phyloP scores from a whole-genome alignment of 305 asterid species.

The Solanum hybrid region DNA sequence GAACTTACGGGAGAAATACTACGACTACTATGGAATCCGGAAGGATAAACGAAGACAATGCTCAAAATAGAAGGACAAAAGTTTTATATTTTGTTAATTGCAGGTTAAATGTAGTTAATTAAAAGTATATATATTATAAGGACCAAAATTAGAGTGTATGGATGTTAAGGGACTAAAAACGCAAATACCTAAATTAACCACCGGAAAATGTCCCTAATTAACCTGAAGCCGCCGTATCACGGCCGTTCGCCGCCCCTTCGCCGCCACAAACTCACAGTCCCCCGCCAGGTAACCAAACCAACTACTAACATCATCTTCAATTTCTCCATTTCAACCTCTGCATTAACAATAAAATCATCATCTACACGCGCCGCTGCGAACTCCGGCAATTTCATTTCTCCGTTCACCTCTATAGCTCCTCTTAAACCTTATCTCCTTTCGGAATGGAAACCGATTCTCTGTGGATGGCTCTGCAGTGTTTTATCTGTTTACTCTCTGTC shows the following conservation, averaged over 20 bases:
- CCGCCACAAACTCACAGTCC: conserved; percentile 19
- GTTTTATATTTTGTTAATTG: neutral
- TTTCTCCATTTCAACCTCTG: neutral
- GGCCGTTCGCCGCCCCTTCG: conserved; percentile 14
- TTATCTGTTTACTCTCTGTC: conserved; percentile 72
- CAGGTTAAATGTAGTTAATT: neutral
- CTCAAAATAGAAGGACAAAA: neutral
- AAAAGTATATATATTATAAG: too few species aligned
- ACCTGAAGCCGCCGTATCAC: neutral
- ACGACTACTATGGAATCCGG: neutral
- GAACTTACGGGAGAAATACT: neutral
- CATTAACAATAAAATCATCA: conserved; percentile 12
- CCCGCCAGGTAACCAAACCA: neutral
- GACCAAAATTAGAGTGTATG: neutral
- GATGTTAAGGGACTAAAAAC: neutral
- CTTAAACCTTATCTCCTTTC: conserved; percentile 59
- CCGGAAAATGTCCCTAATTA: conserved; percentile 10
- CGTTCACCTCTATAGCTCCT: conserved; percentile 22
- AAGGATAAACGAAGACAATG: neutral
- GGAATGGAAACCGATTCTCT: conserved; percentile 57
- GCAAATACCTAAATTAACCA: neutral
- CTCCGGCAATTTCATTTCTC: conserved; percentile 12
- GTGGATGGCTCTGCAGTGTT: conserved; percentile 62
- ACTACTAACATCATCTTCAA: neutral
- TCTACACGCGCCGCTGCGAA: conserved; percentile 13